A percentile compares a stretch with the other conserved stretches of the same genome.
phyloP scores from a whole-genome alignment of 192 early-diverging fungal species.

The Backusella psychrophila region DNA sequence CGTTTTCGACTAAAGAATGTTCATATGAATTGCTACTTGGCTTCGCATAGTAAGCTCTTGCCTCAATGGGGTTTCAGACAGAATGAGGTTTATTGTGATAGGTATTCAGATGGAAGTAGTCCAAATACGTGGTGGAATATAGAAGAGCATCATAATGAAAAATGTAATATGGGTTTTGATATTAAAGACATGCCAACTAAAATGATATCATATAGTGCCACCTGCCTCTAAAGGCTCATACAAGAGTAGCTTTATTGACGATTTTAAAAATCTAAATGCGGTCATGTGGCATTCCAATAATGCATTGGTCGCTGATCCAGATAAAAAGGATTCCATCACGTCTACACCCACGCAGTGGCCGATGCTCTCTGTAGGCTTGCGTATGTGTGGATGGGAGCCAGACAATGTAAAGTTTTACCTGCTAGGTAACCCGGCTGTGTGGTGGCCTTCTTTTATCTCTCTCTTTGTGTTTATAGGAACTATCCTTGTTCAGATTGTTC shows the following conservation, averaged over 20 bases:
- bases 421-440: constrained; percentile 88
- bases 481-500: constrained; percentile 50
- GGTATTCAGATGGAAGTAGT: constrained; percentile 52
- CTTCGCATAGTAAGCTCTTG: constrained; percentile 67
- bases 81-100: constrained; percentile 87
- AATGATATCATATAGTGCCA: constrained; percentile 48
- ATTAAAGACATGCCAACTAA: not conserved
- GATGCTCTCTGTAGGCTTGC: constrained; percentile 75
- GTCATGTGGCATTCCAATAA: constrained; percentile 98
- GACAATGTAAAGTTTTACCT: constrained; percentile 86
- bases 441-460: constrained; percentile 73
- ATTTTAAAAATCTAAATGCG: constrained; percentile 88
- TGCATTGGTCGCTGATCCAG: constrained; percentile 87
- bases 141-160: constrained; percentile 81
- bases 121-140: constrained; percentile 91
- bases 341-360: constrained; percentile 93
- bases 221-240: constrained; percentile 59
- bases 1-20: constrained; percentile 79
- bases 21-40: constrained; percentile 70
- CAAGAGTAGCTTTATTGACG: constrained; percentile 72
- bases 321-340: constrained; percentile 82
- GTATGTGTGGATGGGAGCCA: constrained; percentile 95
- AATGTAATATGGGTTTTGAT: constrained; percentile 19
- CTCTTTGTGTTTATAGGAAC: constrained; percentile 35
- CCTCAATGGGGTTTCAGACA: constrained; percentile 98